phyloP scores from a whole-genome alignment of 2,329 filamentous ascomycete species.

The Esteya vermicola region DNA sequence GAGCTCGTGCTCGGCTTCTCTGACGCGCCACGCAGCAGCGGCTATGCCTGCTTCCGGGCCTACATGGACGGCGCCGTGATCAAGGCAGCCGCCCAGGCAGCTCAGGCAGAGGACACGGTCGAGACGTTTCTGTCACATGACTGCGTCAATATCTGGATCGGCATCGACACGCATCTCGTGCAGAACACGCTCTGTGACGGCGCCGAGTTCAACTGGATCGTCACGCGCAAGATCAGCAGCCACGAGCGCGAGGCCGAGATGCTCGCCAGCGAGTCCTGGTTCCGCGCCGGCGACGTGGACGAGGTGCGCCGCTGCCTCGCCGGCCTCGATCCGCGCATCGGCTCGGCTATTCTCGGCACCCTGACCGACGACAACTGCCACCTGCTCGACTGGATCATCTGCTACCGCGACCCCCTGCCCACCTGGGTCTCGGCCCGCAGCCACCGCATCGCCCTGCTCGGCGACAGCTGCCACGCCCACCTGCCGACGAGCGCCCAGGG shows the following conservation, averaged over 20 bases:
- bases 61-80: slow-evolving; percentile 23
- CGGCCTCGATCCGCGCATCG: slow-evolving; percentile 28
- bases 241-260: slow-evolving; percentile 22
- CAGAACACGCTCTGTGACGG: slow-evolving; percentile 28
- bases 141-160: slow-evolving; percentile 30
- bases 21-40: slow-evolving; percentile 35
- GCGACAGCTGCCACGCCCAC: slow-evolving; percentile 40
- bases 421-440: slow-evolving; percentile 30
- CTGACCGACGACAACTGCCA: slow-evolving; percentile 25
- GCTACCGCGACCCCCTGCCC: slow-evolving; percentile 35
- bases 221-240: slow-evolving; percentile 24
- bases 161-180: slow-evolving; percentile 26
- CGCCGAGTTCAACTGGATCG: slow-evolving; percentile 30
- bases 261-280: slow-evolving; percentile 32
- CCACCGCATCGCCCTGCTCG: slow-evolving; percentile 33
- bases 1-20: slow-evolving; percentile 36
- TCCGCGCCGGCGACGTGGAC: slow-evolving; percentile 29
- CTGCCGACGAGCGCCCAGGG: slow-evolving; percentile 38
- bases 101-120: slow-evolving; percentile 18
- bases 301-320: slow-evolving; percentile 22
- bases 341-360: slow-evolving; percentile 30
- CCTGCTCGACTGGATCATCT: slow-evolving; percentile 42
- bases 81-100: background rate
- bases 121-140: slow-evolving; percentile 27
- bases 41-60: slow-evolving; percentile 38